Percentiles rank a stretch among this genome's conserved stretches.
Evolutionary conservation across 2,329 filamentous ascomycete genomes (phyloP).

Genomic region (Pseudogymnoascus sp.): DNA sequence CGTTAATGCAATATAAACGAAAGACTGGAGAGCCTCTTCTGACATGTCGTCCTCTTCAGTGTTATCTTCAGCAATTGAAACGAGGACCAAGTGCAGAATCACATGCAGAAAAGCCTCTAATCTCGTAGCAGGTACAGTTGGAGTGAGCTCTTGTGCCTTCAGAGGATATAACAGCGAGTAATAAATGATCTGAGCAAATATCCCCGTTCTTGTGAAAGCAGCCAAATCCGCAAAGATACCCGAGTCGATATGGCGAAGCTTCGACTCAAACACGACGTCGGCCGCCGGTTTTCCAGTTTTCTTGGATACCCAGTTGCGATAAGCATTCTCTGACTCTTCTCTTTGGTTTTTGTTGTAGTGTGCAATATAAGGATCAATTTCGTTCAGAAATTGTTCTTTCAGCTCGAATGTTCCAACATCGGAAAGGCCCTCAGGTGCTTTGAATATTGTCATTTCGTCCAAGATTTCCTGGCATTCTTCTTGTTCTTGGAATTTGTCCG

Average conservation of each 20-base stretch:
- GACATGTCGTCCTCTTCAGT: constrained; percentile 45
- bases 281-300: constrained; percentile 72
- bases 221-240: constrained; percentile 71
- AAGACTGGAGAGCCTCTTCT: constrained; percentile 50
- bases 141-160: constrained; percentile 58
- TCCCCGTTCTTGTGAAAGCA: constrained; percentile 71
- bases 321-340: constrained; percentile 87
- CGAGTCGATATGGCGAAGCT: constrained; percentile 63
- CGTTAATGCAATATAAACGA: constrained; percentile 62
- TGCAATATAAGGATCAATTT: constrained; percentile 90
- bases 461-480: constrained; percentile 81
- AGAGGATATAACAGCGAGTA: constrained; percentile 79
- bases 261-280: constrained; percentile 88
- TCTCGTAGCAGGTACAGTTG: constrained; percentile 69
- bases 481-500: constrained; percentile 81
- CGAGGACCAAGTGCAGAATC: constrained; percentile 75
- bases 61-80: constrained; percentile 78
- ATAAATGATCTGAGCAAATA: constrained; percentile 87
- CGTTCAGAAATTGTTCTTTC: constrained; percentile 74
- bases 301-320: constrained; percentile 78
- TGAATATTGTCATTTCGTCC: constrained; percentile 81
- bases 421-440: constrained; percentile 79
- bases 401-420: constrained; percentile 93
- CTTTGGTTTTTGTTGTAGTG: constrained; percentile 96
- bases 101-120: constrained; percentile 90